Conservation (phyloP, 495 filamentous ascomycete genomes). For the Trichocladium uniseriatum region DNA sequence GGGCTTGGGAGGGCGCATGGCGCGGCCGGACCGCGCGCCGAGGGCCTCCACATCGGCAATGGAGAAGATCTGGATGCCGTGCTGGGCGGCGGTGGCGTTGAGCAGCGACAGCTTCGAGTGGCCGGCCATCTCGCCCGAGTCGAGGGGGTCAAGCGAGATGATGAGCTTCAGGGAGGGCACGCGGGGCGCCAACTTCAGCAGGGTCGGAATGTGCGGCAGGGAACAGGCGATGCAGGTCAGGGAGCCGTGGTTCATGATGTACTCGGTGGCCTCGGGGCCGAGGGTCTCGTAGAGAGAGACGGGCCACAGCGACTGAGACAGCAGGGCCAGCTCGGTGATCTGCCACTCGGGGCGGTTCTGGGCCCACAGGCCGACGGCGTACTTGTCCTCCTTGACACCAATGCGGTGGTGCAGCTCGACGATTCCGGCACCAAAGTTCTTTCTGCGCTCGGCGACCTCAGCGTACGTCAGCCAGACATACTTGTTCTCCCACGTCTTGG, state of each 20-base stretch:
- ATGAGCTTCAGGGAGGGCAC: constrained; percentile 80
- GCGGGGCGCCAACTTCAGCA: constrained; percentile 73
- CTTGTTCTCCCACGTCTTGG: constrained; percentile 61
- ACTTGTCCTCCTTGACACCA: constrained; percentile 57
- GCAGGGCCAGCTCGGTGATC: constrained; percentile 82
- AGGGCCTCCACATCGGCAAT: constrained; percentile 68
- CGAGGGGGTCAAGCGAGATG: constrained; percentile 78
- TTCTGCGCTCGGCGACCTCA: constrained; percentile 68
- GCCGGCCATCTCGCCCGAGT: constrained; percentile 67
- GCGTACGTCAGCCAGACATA: constrained; percentile 81
- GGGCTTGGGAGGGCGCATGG: constrained; percentile 58
- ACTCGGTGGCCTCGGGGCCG: constrained; percentile 81
- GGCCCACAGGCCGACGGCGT: constrained; percentile 87
- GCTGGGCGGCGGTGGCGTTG: constrained; percentile 58
- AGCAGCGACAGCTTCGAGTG: constrained; percentile 71
- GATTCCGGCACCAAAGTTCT: constrained; percentile 79
- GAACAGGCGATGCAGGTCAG: constrained; percentile 69
- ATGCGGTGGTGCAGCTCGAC: constrained; percentile 68
- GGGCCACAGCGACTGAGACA: constrained; percentile 79
- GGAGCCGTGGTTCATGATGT: constrained; percentile 84
- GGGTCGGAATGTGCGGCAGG: constrained; percentile 73
- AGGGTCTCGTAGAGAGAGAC: constrained; percentile 97
- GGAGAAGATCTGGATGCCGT: constrained; percentile 67
- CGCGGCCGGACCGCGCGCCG: constrained; percentile 56
- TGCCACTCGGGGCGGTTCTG: constrained; percentile 98